Evolutionary conservation across 306 rosid species (phyloP), one percentile per base, ranked within the genome.

Genomic region (Cyamopsis tetragonoloba): DNA sequence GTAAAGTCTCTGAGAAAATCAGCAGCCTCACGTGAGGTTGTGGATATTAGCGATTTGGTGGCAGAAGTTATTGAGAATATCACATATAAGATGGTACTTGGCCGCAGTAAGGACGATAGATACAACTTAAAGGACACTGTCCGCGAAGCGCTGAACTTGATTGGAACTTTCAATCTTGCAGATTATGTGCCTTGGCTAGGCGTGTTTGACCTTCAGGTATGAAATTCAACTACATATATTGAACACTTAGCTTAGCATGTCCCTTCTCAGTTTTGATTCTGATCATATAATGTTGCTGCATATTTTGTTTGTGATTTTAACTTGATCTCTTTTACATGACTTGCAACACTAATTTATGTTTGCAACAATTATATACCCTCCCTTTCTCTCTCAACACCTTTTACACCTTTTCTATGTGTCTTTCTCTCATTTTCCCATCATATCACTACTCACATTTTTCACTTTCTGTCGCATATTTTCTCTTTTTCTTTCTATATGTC

Each of bases 101-200:
- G 81, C 0, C 26, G 56, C 0, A 58, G 24, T 11, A 65, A 20
- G 58, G 78, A 63, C 3, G 42, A 37, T 4, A 2, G 38, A 41
- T 70, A 70, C 17, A 67, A 77, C 57, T 39, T 80, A 6, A 80
- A 83, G 62, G 62, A 60, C 62, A 51, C 66, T 14, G 7, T 70
- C 26, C 41, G 20, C 2, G 80, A 77, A 15, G 8, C 1, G 0
- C 0, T 69, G 10, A 8, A 4, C 42, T 31, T 80, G 67, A 0
- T 2, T 0, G 85, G 83, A 26, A 62, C 71, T 20, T 80, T 80
- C 64, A 83, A 80, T 61, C 1, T 79, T 2, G 50, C 79, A 3
- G 87, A 83, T 80, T 80, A n/a, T 49, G 19, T 70, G 54, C 77
- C 84, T 41, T 57, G 69, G 77, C 60, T 80, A 8, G 11, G 66